Evolutionary conservation across 2,329 filamentous ascomycete species (phyloP).

Genomic region (Phialemonium atrogriseum): DNA sequence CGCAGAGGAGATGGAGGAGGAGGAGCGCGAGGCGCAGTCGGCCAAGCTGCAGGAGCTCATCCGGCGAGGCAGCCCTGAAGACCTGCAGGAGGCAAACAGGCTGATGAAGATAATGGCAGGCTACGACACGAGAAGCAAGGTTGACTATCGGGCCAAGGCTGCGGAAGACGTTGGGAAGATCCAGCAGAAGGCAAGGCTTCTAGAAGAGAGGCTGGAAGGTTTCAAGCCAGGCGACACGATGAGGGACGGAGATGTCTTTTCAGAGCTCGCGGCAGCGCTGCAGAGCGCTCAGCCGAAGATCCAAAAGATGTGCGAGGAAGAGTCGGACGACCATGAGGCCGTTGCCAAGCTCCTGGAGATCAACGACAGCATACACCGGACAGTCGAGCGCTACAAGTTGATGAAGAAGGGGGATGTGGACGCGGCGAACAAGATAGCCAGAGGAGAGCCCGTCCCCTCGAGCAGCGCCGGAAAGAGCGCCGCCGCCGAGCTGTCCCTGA

Average conservation of each 20-base stretch:
- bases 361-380: slow-evolving; percentile 97
- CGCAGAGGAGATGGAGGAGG: slow-evolving; percentile 96
- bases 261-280: slow-evolving; percentile 82
- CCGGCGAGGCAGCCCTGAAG: slow-evolving; percentile 80
- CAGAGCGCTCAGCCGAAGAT: slow-evolving; percentile 97
- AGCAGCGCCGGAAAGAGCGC: slow-evolving; percentile 57
- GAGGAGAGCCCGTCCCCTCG: slow-evolving; percentile 60
- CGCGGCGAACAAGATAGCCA: slow-evolving; percentile 72
- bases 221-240: slow-evolving; percentile 78
- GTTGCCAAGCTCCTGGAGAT: slow-evolving; percentile 94
- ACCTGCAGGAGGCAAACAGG: slow-evolving; percentile 92
- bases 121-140: slow-evolving; percentile 90
- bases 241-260: slow-evolving; percentile 56
- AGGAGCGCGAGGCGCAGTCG: slow-evolving; percentile 88
- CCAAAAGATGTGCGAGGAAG: slow-evolving; percentile 98
- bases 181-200: slow-evolving; percentile 84
- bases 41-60: slow-evolving; percentile 98
- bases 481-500: slow-evolving; percentile 74
- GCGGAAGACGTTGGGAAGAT: slow-evolving; percentile 92
- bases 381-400: slow-evolving; percentile 88
- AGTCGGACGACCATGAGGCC: slow-evolving; percentile 92
- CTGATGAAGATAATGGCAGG: slow-evolving; percentile 99
- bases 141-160: slow-evolving; percentile 94
- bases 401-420: slow-evolving; percentile 93
- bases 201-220: slow-evolving; percentile 87